A percentile compares a stretch with the other conserved stretches of the same genome.
These are phyloP conservation scores for Obelidium mucronatum DNA, from an alignment of 192 early-diverging fungal species.

Conservation along the genomic window DNA sequence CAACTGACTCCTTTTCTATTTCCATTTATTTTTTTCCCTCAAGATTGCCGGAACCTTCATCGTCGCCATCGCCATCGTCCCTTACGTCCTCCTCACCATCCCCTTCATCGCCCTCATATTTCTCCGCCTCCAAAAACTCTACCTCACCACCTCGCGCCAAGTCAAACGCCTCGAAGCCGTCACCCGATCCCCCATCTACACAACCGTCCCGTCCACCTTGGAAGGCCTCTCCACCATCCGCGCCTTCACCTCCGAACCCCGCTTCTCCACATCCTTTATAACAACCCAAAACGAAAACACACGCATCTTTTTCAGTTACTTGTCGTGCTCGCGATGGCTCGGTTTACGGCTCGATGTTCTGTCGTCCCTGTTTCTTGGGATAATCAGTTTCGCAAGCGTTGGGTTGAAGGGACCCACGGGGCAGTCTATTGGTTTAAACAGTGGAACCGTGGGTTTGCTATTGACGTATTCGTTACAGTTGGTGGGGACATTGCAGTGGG, in stretches of 20 bases:
- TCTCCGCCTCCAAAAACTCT: constrained; percentile 54
- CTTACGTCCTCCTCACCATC: constrained; percentile 63
- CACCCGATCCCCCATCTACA: constrained; percentile 68
- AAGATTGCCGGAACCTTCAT: constrained; percentile 68
- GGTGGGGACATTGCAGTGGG: constrained; percentile 76
- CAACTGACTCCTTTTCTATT: too few relatives aligned
- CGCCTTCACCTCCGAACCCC: constrained; percentile 16
- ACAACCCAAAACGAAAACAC: constrained; percentile 39
- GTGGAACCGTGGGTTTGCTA: constrained; percentile 19
- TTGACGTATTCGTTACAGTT: constrained; percentile 80
- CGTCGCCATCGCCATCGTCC: constrained; percentile 66
- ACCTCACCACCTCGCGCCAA: constrained; percentile 66
- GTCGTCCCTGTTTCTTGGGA: not conserved
- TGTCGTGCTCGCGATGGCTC: constrained; percentile 76
- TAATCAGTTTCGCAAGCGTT: not conserved
- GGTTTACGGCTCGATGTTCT: constrained; percentile 12
- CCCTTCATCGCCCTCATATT: constrained; percentile 56
- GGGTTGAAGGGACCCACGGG: constrained; percentile 5
- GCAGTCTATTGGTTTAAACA: constrained; percentile 43
- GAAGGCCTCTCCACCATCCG: constrained; percentile 45
- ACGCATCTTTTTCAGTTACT: constrained; percentile 65
- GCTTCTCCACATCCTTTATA: constrained; percentile 58
- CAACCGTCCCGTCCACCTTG: constrained; percentile 41
- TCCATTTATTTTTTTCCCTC: constrained; percentile 65
- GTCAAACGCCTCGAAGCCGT: constrained; percentile 73